Evolutionary conservation across 805 yeast species (phyloP).

Genomic region (Candida andamanensis): DNA sequence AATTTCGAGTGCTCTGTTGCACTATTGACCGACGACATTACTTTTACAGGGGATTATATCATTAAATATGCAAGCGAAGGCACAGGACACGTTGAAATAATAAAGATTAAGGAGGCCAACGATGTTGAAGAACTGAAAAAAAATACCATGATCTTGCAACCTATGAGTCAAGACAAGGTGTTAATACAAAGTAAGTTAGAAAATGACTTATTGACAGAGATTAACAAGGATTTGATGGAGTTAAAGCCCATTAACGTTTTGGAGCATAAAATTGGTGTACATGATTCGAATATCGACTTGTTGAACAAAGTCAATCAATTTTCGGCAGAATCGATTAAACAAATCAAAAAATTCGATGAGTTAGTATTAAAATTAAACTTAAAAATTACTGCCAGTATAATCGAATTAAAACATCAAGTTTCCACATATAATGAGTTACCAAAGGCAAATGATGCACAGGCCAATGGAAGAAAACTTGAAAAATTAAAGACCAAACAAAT

Average conservation of each 20-base stretch:
- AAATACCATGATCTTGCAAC: background rate
- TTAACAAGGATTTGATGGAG: constrained; percentile 4
- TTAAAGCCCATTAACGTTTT: background rate
- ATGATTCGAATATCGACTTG: constrained; percentile 1
- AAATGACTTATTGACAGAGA: constrained; percentile 3
- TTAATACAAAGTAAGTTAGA: constrained; percentile 1
- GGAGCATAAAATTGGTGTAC: constrained; percentile 1
- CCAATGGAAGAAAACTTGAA: constrained; percentile 9
- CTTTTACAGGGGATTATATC: constrained; percentile 26
- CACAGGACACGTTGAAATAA: background rate
- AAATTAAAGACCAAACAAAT: constrained; percentile 6
- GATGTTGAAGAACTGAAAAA: background rate
- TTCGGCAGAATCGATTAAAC: constrained; percentile 14
- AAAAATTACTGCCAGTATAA: constrained; percentile 18
- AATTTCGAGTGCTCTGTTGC: constrained; percentile 3
- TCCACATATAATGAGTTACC: background rate
- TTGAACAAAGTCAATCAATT: constrained; percentile 13
- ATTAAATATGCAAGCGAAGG: background rate
- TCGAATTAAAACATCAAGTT: constrained; percentile 16
- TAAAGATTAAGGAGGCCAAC: too few species aligned
- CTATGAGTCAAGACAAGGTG: background rate
- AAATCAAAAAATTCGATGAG: constrained; percentile 14
- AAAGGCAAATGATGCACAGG: background rate
- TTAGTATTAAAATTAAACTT: constrained; percentile 16
- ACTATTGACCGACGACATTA: constrained; percentile 19